phyloP scores from a whole-genome alignment of 495 filamentous ascomycete genomes.

The Copromyces sp. region DNA sequence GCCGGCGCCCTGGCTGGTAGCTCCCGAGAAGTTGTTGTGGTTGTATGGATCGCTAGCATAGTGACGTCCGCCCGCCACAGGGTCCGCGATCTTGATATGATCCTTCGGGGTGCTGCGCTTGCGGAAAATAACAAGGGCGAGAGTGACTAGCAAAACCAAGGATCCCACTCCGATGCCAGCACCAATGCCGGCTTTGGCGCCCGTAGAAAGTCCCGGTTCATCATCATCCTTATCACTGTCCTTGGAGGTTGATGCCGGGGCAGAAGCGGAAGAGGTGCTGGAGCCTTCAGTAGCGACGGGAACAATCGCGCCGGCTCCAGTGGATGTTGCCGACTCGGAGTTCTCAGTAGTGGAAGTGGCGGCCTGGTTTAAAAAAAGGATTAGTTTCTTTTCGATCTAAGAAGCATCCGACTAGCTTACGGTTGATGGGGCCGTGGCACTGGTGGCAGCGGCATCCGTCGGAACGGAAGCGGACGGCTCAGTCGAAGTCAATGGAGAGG shows the following conservation, averaged over 20 bases:
- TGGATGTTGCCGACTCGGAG: not conserved
- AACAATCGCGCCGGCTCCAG: conserved; percentile 3
- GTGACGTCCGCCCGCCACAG: conserved; percentile 28
- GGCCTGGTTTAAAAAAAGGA: not conserved
- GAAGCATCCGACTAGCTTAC: not conserved
- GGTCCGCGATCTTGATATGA: conserved; percentile 33
- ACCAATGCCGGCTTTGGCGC: conserved; percentile 35
- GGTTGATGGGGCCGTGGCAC: not conserved
- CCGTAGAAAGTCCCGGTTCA: conserved; percentile 17
- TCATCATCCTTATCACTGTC: not conserved
- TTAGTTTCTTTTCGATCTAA: not conserved
- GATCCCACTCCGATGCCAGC: conserved; percentile 26
- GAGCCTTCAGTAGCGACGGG: conserved; percentile 1
- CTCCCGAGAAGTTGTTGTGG: conserved; percentile 16
- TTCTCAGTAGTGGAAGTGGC: not conserved
- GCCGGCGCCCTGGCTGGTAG: conserved; percentile 7
- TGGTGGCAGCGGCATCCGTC: not conserved
- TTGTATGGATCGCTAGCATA: conserved; percentile 19
- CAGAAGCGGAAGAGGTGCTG: conserved; percentile 7
- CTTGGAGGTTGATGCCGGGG: conserved; percentile 5
- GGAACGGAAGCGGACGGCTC: not conserved
- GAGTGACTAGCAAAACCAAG: conserved; percentile 18
- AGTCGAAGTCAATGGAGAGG: not conserved
- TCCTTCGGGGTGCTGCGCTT: conserved; percentile 17
- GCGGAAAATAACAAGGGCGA: conserved; percentile 20